These are phyloP conservation scores for Rhytidiadelphus loreus DNA, from an alignment of 225 moss, liverwort and hornwort genomes.

Conservation along the genomic window DNA sequence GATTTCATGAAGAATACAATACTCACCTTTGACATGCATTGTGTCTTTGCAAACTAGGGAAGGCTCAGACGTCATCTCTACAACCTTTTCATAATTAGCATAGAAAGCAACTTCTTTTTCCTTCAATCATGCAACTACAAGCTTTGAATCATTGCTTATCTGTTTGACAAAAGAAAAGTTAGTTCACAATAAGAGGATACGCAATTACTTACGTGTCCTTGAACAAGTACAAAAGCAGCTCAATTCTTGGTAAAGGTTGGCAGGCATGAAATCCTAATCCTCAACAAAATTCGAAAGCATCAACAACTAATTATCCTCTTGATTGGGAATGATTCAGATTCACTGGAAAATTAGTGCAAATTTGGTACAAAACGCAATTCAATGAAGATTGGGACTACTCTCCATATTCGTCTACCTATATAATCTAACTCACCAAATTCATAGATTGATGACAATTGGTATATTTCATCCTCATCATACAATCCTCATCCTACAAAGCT, in stretches of 20 bases:
- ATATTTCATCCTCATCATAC: background rate
- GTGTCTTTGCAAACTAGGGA: background rate
- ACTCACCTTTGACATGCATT: background rate
- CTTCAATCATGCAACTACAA: background rate
- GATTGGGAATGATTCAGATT: background rate
- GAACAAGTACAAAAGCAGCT: background rate
- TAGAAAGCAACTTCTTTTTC: background rate
- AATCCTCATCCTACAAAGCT: constrained; percentile 1
- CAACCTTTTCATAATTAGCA: background rate
- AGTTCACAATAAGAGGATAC: background rate
- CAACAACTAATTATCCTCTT: background rate
- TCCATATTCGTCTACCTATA: constrained; percentile 7
- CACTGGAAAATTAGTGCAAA: background rate
- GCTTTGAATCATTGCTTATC: background rate
- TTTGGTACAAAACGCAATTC: background rate
- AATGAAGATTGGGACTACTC: background rate
- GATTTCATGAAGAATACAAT: background rate
- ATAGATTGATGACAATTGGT: background rate
- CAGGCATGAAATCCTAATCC: background rate
- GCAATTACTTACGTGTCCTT: background rate
- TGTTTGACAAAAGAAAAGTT: background rate
- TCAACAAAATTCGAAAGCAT: background rate
- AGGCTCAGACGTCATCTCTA: background rate
- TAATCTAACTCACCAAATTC: background rate
- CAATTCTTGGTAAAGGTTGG: background rate